These are phyloP conservation scores for Marasmius fiardii DNA, from an alignment of 1,284 basidiomycete genomes.

Conservation along the genomic window DNA sequence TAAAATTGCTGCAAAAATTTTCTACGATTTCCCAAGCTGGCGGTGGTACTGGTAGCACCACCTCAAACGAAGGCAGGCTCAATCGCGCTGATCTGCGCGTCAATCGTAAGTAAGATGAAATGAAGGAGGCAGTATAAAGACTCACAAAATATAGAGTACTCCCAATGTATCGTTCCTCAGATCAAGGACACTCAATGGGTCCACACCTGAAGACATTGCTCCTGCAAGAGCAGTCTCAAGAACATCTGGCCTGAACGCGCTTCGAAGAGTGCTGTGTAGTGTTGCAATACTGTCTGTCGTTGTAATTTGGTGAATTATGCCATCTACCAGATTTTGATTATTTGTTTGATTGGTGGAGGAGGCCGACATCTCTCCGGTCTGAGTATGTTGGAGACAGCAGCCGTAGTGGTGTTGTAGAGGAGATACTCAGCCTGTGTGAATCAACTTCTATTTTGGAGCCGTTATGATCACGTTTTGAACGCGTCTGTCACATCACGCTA, in stretches of 20 bases:
- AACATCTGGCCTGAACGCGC: conserved; percentile 36
- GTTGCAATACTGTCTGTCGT: conserved; percentile 30
- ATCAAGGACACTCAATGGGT: conserved; percentile 59
- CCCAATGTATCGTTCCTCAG: conserved; percentile 56
- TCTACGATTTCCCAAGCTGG: conserved; percentile 39
- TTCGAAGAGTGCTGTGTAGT: conserved; percentile 40
- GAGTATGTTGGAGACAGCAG: too few relatives aligned
- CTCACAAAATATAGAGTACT: conserved; percentile 69
- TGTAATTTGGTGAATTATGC: conserved; percentile 45
- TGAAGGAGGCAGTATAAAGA: conserved; percentile 13
- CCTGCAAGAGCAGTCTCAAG: conserved; percentile 47
- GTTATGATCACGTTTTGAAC: neutral
- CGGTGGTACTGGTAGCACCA: conserved; percentile 30
- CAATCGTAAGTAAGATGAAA: neutral
- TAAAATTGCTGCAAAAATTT: conserved; percentile 56
- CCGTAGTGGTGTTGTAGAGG: neutral
- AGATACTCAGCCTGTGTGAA: neutral
- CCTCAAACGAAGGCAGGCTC: conserved; percentile 19
- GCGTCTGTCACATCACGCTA: neutral
- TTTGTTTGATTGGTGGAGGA: conserved; percentile 19
- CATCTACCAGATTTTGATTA: conserved; percentile 27
- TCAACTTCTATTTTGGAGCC: neutral
- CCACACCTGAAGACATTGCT: conserved; percentile 47
- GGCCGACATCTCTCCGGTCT: neutral
- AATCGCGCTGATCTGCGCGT: conserved; percentile 50